Base-by-base conservation (phyloP, 2,329 filamentous ascomycete species). In the Pseudogymnoascus sp. region DNA sequence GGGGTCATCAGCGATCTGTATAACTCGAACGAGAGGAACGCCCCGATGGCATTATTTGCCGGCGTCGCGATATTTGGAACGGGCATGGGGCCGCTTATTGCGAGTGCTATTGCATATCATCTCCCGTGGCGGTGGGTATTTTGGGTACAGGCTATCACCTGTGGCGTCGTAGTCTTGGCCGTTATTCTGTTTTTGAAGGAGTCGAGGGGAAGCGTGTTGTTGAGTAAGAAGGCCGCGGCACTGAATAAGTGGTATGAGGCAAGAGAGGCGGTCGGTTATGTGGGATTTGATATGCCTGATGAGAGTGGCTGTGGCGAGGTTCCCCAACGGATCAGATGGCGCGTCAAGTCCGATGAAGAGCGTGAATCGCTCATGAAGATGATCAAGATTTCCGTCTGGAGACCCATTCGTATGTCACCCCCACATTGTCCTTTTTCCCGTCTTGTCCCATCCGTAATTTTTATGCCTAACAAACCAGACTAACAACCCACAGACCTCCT, bases 1-100 rank as follows among this genome's bases (percentile, higher is more conserved):
- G 93, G 93, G 3, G 89, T 97, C 3, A 88, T 97, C 42, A 88
- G 89, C 61, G 93, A 97, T 71, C 83, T 96, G 64, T 96, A 92
- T 77, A 84, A 87, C 59, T 85, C 90, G 8, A 78, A 89, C 64
- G 86, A 90, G 50, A 81, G 93, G 35, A 96, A 97, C 70, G 91
- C 88, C 0, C 90, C 93, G 0, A 96, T 97, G 93, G 88, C 91
- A 0, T 73, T 96, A 0, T 97, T 96, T 74, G 89, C 88, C n/a
- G 90, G 88, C 0, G 80, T 81, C 3, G 92, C 91, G 0, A 77
- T 97, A 0, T 81, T 88, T 8, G 93, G 91, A 0, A 96, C 91
- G 0, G 91, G 91, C 0, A 76, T 88, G 0, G 93, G 92, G 0
- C 92, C 92, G 0, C 72, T 96, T 6, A 77, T 92, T 0, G 83